Evolutionary conservation across 139 green algal species (phyloP).

Genomic region (Parachlorella kessleri): DNA sequence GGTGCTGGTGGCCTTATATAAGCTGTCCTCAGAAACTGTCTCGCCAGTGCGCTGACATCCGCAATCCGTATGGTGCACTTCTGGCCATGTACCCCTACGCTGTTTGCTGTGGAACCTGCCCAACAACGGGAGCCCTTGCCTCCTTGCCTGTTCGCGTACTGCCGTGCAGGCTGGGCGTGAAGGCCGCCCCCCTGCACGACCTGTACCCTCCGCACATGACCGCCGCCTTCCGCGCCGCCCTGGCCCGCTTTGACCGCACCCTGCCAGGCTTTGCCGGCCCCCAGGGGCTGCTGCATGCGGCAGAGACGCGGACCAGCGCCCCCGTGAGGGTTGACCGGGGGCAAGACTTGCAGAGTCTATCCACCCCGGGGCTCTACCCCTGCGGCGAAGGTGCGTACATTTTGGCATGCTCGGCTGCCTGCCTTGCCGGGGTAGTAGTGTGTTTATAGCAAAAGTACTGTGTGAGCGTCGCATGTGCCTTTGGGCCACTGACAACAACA

Average conservation of each 20-base stretch:
- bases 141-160: neutral
- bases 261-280: conserved; percentile 61
- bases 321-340: conserved; percentile 58
- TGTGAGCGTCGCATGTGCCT: no score
- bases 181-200: conserved; percentile 54
- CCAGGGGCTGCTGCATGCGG: conserved; percentile 66
- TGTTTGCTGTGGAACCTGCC: neutral
- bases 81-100: no score
- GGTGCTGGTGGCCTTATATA: no score
- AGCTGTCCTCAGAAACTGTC: no score
- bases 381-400: conserved; percentile 58
- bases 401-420: no score
- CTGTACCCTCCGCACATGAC: conserved; percentile 72
- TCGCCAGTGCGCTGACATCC: no score
- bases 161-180: conserved; percentile 64
- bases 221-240: conserved; percentile 54
- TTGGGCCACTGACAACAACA: no score
- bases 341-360: conserved; percentile 42
- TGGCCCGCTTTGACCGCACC: conserved; percentile 55
- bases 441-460: no score
- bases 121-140: no score
- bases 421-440: no score
- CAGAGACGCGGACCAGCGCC: conserved; percentile 80
- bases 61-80: no score
- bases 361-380: conserved; percentile 69